Base-by-base conservation (phyloP, 2,329 filamentous ascomycete species). In the Monosporascus sp. region DNA sequence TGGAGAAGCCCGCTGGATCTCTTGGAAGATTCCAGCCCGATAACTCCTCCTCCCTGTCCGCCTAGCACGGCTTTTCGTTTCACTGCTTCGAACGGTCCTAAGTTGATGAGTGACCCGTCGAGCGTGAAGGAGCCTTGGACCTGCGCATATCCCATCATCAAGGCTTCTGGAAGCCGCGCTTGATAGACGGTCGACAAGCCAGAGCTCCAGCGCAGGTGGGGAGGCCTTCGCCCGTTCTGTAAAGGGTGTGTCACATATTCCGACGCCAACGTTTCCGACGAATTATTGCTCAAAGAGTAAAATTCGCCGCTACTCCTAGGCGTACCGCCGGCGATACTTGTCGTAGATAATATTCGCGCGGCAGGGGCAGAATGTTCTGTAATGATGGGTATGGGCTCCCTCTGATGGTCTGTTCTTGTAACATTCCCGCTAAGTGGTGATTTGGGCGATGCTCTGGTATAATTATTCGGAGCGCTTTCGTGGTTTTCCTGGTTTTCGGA, bases 141-240 rank as follows among this genome's bases (percentile, higher is more conserved):
- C 63, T 99, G 94, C 3, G 90, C 93, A 70, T 96, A 99, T 0
- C 92, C 94, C 94, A 99, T 99, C 84, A 99, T 95, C 51, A 99
- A 74, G 1, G 87, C 86, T 67, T 97, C 92, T 1, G 89, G 84
- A 39, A 76, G 68, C 61, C 73, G 76, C 41, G 75, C 67, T 47
- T 74, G 72, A 56, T 73, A 71, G 54, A 68, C 66, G 51, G 57
- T 69, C 55, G 69, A 64, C 51, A 78, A 63, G 49, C 70, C 73
- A 27, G 80, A 77, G 55, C 70, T 72, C 48, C 74, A 72, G 53
- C 80, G 74, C 15, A 77, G 63, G 57, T 81, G 74, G 2, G 71
- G 65, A 27, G 78, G 73, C 25, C 73, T 68, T 44, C 65, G 61
- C 27, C 68, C 63, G 44, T 61, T 64, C 49, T 68, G 66, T 47